Percentiles rank a stretch among this genome's conserved stretches.
Evolutionary conservation across 2,329 filamentous ascomycete genomes (phyloP).

Genomic region (Macroventuria anomochaeta): DNA sequence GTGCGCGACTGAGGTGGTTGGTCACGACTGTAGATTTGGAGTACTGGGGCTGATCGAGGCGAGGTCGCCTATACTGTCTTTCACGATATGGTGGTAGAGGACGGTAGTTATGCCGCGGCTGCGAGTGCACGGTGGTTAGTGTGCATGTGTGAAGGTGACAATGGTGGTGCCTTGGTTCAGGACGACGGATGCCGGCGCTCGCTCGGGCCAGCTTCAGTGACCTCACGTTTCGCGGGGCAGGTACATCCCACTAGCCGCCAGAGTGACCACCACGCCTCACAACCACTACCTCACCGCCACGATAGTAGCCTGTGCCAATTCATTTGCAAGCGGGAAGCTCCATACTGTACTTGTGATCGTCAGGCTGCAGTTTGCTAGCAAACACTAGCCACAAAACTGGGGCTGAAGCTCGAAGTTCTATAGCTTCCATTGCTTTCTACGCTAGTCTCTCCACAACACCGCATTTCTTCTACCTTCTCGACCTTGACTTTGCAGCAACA

Average conservation of each 20-base stretch:
- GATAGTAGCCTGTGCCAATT: neutral
- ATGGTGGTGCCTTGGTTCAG: constrained; percentile 30
- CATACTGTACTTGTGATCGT: constrained; percentile 1
- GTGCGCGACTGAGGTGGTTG: constrained; percentile 1
- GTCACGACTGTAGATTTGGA: neutral
- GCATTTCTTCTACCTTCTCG: constrained; percentile 46
- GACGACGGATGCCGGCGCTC: constrained; percentile 10
- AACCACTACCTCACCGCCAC: neutral
- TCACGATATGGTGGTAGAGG: neutral
- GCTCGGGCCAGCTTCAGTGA: constrained; percentile 31
- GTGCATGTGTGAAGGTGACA: constrained; percentile 18
- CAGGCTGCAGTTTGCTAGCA: constrained; percentile 13
- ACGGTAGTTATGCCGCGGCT: neutral
- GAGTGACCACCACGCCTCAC: constrained; percentile 3
- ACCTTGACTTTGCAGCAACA: constrained; percentile 32
- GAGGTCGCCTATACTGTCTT: neutral
- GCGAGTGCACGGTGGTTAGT: constrained; percentile 3
- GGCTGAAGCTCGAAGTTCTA: constrained; percentile 38
- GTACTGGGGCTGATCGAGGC: neutral
- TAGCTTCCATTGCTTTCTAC: constrained; percentile 50
- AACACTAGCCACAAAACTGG: constrained; percentile 25
- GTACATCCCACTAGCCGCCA: constrained; percentile 20
- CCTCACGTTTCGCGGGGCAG: constrained; percentile 40
- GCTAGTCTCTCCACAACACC: constrained; percentile 44
- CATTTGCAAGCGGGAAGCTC: constrained; percentile 6